Evolutionary conservation across 805 yeast species (phyloP).

Genomic region (Zygosaccharomyces bisporus): DNA sequence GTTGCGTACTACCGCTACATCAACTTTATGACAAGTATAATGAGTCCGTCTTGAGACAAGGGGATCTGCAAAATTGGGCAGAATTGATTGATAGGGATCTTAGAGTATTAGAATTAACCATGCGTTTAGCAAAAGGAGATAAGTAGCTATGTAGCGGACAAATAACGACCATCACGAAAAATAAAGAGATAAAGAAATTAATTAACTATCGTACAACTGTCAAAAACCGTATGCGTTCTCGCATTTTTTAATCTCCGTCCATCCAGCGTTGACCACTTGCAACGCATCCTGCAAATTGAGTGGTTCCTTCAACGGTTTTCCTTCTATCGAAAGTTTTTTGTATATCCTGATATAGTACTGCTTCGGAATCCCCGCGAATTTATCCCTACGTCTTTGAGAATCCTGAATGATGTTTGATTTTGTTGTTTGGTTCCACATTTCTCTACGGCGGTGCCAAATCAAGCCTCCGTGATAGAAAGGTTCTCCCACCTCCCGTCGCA

Average conservation of each 20-base stretch:
- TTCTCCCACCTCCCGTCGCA: conserved; percentile 34
- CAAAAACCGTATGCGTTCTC: conserved; percentile 38
- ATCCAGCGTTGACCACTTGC: conserved; percentile 72
- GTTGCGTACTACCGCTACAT: conserved; percentile 24
- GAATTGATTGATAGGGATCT: conserved; percentile 71
- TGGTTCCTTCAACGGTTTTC: conserved; percentile 61
- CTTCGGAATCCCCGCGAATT: conserved; percentile 38
- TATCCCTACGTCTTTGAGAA: conserved; percentile 22
- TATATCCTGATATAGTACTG: conserved; percentile 62
- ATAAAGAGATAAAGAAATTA: not conserved
- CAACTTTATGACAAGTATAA: conserved; percentile 24
- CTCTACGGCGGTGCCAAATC: conserved; percentile 68
- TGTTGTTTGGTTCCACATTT: conserved; percentile 54
- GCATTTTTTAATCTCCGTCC: conserved; percentile 80
- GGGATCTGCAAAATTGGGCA: conserved; percentile 51
- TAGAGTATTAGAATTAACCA: conserved; percentile 61
- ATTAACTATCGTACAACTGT: not conserved
- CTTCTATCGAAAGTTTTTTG: conserved; percentile 63
- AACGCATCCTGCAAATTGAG: conserved; percentile 72
- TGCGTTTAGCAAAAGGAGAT: conserved; percentile 37
- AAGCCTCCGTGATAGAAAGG: conserved; percentile 51
- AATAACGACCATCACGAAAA: not conserved
- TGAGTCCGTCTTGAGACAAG: conserved; percentile 23
- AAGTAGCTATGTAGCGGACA: conserved; percentile 12
- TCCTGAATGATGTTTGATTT: conserved; percentile 9